Percentiles rank a stretch among this genome's conserved stretches.
phyloP scores from a whole-genome alignment of 73 alveolate genomes.

The Paramecium primaurelia region DNA sequence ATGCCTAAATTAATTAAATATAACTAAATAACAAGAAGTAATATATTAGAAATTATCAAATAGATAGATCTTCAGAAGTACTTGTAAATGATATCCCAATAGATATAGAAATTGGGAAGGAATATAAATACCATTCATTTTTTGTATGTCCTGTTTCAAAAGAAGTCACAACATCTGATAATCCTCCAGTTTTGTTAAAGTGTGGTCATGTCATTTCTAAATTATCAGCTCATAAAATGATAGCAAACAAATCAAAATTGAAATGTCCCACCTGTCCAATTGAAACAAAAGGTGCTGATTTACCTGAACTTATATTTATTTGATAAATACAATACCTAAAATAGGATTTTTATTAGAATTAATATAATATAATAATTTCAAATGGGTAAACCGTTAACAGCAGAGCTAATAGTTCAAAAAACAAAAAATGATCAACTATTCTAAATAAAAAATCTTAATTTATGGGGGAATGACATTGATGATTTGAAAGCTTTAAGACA shows the following conservation, averaged over 20 bases:
- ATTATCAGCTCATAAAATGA: constrained; percentile 68
- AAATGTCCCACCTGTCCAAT: constrained; percentile 88
- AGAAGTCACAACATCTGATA: constrained; percentile 80
- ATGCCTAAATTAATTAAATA: constrained; percentile 46
- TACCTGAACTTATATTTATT: background rate
- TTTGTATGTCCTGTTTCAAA: constrained; percentile 96
- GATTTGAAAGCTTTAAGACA: constrained; percentile 84
- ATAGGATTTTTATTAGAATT: background rate
- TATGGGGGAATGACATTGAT: constrained; percentile 92
- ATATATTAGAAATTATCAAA: background rate
- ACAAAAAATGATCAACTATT: constrained; percentile 78
- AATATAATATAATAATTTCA: background rate
- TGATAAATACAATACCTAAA: background rate
- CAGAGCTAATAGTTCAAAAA: constrained; percentile 55
- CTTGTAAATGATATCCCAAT: constrained; percentile 63
- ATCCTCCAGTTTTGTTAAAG: constrained; percentile 86
- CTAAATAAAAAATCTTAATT: constrained; percentile 83
- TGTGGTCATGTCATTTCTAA: constrained; percentile 98
- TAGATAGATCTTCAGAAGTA: background rate
- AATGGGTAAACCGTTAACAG: constrained; percentile 70
- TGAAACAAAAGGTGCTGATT: constrained; percentile 62
- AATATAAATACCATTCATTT: constrained; percentile 85
- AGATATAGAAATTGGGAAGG: constrained; percentile 87
- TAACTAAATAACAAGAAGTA: constrained; percentile 11
- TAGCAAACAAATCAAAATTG: constrained; percentile 65